Evolutionary conservation across 225 moss, liverwort and hornwort genomes (phyloP).

Genomic region (Thuidium tamariscinum): DNA sequence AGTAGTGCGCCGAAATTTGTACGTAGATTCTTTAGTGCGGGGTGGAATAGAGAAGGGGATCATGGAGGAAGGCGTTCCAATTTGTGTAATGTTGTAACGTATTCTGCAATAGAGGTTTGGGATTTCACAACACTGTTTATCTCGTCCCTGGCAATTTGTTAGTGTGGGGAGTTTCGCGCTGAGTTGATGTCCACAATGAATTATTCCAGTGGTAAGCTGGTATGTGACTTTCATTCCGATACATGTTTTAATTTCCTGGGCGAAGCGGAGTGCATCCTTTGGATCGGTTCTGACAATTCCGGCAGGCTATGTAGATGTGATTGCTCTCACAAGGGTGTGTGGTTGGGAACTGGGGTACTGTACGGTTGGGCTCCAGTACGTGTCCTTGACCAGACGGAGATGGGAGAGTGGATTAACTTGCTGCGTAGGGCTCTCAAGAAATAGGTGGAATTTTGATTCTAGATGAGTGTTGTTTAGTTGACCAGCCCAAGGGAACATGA

Average conservation of each 20-base stretch:
- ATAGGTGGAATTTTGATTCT: background rate
- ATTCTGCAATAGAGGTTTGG: conserved; percentile 38
- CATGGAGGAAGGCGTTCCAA: conserved; percentile 8
- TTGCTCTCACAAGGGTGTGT: background rate
- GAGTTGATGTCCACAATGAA: background rate
- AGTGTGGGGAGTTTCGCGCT: background rate
- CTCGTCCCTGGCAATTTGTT: background rate
- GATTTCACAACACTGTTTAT: background rate
- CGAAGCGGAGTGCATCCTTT: background rate
- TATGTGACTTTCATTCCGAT: background rate
- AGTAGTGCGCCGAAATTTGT: background rate
- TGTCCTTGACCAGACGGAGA: background rate
- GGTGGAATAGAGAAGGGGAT: conserved; percentile 14
- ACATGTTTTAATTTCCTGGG: background rate
- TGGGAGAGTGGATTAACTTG: background rate
- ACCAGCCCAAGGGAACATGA: background rate
- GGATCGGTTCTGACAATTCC: background rate
- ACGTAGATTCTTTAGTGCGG: conserved; percentile 8
- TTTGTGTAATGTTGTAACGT: conserved; percentile 22
- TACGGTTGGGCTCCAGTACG: background rate
- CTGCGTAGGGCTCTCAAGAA: background rate
- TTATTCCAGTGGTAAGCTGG: conserved; percentile 12
- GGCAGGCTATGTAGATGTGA: background rate
- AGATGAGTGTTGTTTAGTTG: background rate
- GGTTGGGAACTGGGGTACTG: background rate